phyloP scores from a whole-genome alignment of 1,284 basidiomycete species.

The Cutaneotrichosporon cyanovorans region DNA sequence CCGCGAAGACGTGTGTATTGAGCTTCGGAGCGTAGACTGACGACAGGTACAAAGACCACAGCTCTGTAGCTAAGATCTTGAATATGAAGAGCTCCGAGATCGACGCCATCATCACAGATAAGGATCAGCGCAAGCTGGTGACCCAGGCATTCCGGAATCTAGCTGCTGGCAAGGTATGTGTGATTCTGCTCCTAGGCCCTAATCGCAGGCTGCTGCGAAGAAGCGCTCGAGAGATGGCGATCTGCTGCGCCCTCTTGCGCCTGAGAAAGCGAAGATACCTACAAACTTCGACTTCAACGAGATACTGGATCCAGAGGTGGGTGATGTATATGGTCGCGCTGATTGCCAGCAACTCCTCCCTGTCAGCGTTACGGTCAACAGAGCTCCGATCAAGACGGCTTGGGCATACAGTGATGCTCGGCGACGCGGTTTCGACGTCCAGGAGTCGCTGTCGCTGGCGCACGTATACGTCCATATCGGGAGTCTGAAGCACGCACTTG shows the following conservation, averaged over 20 bases:
- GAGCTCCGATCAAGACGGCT: constrained; percentile 87
- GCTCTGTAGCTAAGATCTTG: constrained; percentile 56
- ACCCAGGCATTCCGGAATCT: constrained; percentile 56
- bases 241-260: constrained; percentile 3
- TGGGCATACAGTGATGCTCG: constrained; percentile 85
- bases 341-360: constrained; percentile 54
- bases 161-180: constrained; percentile 24
- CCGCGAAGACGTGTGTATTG: constrained; percentile 62
- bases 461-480: constrained; percentile 85
- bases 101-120: constrained; percentile 55
- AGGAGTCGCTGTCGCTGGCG: constrained; percentile 62
- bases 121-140: constrained; percentile 60
- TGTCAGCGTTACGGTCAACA: constrained; percentile 65
- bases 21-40: constrained; percentile 1
- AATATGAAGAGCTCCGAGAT: constrained; percentile 58
- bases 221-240: constrained; percentile 19
- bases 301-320: constrained; percentile 32
- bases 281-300: constrained; percentile 29
- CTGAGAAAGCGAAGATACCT: neutral
- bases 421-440: constrained; percentile 69
- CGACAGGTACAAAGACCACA: constrained; percentile 64
- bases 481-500: constrained; percentile 71
- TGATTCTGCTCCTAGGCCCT: neutral
- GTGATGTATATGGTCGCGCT: constrained; percentile 1
- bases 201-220: constrained; percentile 10